Base-by-base conservation (phyloP, 208 protist genomes). In the Leishmania mexicana region DNA sequence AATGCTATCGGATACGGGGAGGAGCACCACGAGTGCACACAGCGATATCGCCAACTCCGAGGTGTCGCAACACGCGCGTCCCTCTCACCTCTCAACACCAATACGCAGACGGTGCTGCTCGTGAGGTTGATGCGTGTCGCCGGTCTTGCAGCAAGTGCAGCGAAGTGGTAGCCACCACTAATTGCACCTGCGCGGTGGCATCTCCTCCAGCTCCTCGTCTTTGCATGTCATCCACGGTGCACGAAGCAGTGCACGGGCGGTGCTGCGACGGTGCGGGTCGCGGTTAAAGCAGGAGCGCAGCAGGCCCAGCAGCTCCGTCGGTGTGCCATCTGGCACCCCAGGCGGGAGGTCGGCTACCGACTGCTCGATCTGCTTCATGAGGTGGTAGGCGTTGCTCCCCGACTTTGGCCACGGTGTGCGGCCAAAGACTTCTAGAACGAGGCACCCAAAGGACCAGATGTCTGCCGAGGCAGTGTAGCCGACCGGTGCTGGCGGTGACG, bases 381-480 rank as follows among this genome's bases (percentile, higher is more conserved):
- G 85, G 76, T 91, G 90, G 89, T 94, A 76, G 77, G 86, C 58
- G 81, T 89, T 88, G 65, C 79, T 85, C 35, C 84, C 70, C 3
- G 75, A 79, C 28, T 81, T 42, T 45, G 83, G 81, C 93, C 93
- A 96, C 70, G 93, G 91, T 21, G 88, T 80, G 58, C 93, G 91
- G 0, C 93, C 93, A 13, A 97, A 86, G 28, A 97, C 83, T 82
- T 97, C 92, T 3, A 97, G 83, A 38, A 95, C 73, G 3, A 96
- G 87, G 71, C 94, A 97, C n/a, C 94, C 94, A 21, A 95, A 88
- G 74, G 93, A 92, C 94, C 94, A 97, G 53, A 97, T 90, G 71
- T 97, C 94, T 21, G 93, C 93, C 10, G 90, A 83, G 45, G 81
- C 86, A 45, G 90, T 80, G 89, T 97, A 97, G 42, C 88, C 90